Evolutionary conservation across 1,284 basidiomycete species (phyloP).

Genomic region (Polyporus tsugae): DNA sequence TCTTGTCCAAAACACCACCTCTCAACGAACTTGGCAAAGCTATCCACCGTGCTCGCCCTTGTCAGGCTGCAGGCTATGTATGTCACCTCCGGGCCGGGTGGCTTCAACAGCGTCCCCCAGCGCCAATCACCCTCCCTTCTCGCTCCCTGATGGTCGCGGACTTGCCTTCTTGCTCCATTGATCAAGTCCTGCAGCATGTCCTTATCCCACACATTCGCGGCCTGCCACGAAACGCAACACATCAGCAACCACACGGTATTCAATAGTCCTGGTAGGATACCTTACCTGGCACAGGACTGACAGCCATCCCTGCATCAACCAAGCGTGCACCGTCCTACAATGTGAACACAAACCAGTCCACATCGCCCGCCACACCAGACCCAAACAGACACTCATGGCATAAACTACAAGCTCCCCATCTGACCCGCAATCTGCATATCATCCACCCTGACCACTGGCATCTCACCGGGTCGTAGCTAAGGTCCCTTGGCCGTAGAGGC

Average conservation of each 20-base stretch:
- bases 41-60: neutral
- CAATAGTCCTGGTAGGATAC: no score
- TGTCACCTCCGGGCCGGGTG: no score
- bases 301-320: neutral
- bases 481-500: neutral
- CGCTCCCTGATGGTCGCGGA: no score
- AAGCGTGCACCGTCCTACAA: neutral
- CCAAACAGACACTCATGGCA: neutral
- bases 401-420: neutral
- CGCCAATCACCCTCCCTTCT: no score
- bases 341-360: no score
- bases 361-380: neutral
- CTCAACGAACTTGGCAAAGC: neutral
- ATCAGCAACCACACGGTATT: neutral
- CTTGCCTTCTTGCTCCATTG: neutral
- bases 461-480: neutral
- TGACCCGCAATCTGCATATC: neutral
- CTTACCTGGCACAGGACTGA: neutral
- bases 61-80: no score
- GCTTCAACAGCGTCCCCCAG: no score
- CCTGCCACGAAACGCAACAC: neutral
- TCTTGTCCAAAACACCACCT: neutral
- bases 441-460: neutral
- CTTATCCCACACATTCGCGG: neutral
- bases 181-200: neutral